A percentile compares a stretch with the other conserved stretches of the same genome.
Evolutionary conservation across 2,329 filamentous ascomycete genomes (phyloP).

Genomic region (Tolypocladium amazonense): DNA sequence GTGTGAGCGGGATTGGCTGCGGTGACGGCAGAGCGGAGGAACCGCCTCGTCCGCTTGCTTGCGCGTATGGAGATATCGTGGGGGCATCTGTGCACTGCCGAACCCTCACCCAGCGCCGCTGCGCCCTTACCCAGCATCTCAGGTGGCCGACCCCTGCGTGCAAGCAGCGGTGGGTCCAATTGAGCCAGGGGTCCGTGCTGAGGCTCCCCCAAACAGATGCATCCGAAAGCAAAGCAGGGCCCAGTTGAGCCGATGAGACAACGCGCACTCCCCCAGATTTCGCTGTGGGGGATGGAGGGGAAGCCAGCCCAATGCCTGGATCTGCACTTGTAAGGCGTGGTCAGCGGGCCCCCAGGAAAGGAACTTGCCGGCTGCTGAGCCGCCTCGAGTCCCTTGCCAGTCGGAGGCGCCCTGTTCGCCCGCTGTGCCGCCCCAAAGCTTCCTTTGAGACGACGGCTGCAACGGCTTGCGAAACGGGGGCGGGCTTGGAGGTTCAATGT

Average conservation of each 20-base stretch:
- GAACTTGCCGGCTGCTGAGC: not conserved
- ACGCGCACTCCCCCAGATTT: not conserved
- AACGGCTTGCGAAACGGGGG: not conserved
- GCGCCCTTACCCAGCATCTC: not conserved
- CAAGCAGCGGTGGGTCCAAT: no score
- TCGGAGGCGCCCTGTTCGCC: not conserved
- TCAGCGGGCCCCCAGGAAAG: not conserved
- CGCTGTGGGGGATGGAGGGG: no score
- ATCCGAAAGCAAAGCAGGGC: not conserved
- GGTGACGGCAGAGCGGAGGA: not conserved
- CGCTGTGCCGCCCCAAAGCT: not conserved
- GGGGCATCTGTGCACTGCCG: not conserved
- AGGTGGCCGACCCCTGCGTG: no score
- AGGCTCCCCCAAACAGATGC: not conserved
- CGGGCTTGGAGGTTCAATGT: no score
- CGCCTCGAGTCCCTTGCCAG: not conserved
- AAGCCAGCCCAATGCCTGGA: no score
- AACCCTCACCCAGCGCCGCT: not conserved
- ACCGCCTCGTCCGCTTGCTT: not conserved
- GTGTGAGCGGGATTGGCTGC: not conserved
- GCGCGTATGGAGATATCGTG: not conserved
- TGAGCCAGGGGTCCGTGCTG: not conserved
- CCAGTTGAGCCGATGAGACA: no score
- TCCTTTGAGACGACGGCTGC: not conserved
- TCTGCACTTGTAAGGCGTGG: no score